A percentile compares a stretch with the other conserved stretches of the same genome.
Conservation (phyloP, 306 rosid genomes). For the Citrullus colocynthis region DNA sequence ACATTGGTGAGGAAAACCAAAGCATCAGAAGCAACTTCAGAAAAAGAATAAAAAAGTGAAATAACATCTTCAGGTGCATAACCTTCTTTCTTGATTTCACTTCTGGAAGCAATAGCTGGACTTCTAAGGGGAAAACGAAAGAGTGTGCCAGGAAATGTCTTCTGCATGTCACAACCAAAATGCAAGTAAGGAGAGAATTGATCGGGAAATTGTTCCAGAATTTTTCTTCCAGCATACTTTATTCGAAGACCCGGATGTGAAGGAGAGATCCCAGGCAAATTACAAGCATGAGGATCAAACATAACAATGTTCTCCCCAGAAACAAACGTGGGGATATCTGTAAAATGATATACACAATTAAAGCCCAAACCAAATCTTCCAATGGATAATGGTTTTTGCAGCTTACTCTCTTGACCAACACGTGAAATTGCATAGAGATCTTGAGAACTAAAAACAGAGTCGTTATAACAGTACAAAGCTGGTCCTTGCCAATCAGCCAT, state of each 20-base stretch:
- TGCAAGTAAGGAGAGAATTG: constrained; percentile 87
- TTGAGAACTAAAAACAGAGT: constrained; percentile 83
- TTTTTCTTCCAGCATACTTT: constrained; percentile 72
- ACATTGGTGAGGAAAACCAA: constrained; percentile 74
- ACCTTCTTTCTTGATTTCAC: constrained; percentile 89
- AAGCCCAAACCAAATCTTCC: constrained; percentile 99
- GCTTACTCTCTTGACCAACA: constrained; percentile 98
- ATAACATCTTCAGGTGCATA: constrained; percentile 77
- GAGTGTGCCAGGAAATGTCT: constrained; percentile 79
- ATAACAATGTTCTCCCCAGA: constrained; percentile 92
- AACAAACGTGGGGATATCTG: constrained; percentile 88
- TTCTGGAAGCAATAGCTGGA: constrained; percentile 66
- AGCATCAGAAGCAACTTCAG: constrained; percentile 77
- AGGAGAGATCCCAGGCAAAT: constrained; percentile 97
- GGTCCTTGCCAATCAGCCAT: constrained; percentile 99
- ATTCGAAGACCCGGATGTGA: constrained; percentile 94
- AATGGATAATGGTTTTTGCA: constrained; percentile 90
- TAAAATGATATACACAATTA: constrained; percentile 95
- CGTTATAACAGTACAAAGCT: constrained; percentile 85
- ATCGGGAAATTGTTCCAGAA: constrained; percentile 95
- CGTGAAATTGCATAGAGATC: constrained; percentile 99
- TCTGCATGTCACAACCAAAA: constrained; percentile 91
- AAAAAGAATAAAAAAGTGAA: constrained; percentile 67
- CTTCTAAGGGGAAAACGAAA: constrained; percentile 93
- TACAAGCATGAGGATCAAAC: constrained; percentile 93